Base-by-base conservation (phyloP, 139 green algal genomes). In the Zygnema cylindricum region DNA sequence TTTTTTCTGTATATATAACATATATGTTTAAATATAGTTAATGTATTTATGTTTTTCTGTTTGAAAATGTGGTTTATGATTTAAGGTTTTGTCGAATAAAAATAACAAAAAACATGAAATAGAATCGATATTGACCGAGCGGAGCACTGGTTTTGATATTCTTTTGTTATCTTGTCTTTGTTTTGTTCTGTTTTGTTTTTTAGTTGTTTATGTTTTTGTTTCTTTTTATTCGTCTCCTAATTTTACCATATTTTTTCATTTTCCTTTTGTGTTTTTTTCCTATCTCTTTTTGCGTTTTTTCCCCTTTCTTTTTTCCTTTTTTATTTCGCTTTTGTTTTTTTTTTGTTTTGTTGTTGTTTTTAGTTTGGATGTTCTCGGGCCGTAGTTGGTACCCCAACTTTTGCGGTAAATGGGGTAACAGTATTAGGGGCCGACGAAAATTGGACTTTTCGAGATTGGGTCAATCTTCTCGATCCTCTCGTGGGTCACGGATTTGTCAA, bases 311-410 rank as follows among this genome's bases (percentile, higher is more conserved):
- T 16, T 79, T 11, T 16, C 16, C 49, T 63, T 16, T 16, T 63
- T 16, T 16, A 63, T 63, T 63, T 16, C 49, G 49, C 49, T 55
- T 11, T 43, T 55, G 71, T 43, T 11, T 16, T 79, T 11, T 11
- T 16, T 79, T 55, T 16, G 43, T 11, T 55, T 43, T 11, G 3
- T n/a, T n/a, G n/a, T n/a, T n/a, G n/a, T n/a, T n/a, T n/a, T n/a
- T n/a, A 84, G 77, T 84, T 76, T 38, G 77, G 77, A 2, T 84
- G 77, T 33, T 11, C 2, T 7, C 77, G 77, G 2, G 2, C 77
- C 55, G 77, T 84, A 21, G 33, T 84, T 7, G 77, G 22, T 7
- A 84, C 77, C 38, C 77, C 77, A 21, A 69, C 77, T 2, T 84
- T 69, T 33, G 22, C 76, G 3, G 77, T 84, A 22, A 84, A 84